Conservation (phyloP, 225 moss, liverwort and hornwort genomes). For the Bryum argenteum region DNA sequence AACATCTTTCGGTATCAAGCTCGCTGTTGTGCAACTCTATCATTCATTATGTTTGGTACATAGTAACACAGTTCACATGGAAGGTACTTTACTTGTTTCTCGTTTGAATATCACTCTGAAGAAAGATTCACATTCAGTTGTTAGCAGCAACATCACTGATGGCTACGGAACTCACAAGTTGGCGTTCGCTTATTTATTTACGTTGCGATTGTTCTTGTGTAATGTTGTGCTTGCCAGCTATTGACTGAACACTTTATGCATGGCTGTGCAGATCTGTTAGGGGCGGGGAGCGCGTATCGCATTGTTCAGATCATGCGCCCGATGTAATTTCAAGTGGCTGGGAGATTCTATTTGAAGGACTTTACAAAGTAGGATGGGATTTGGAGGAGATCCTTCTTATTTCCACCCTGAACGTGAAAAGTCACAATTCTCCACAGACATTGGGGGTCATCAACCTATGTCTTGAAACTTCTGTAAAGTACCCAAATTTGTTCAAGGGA, state of each 20-base stretch:
- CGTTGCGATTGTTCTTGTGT: not conserved
- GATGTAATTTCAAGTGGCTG: conserved; percentile 55
- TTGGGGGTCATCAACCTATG: too few species aligned
- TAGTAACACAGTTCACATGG: not conserved
- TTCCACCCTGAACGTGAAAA: conserved; percentile 42
- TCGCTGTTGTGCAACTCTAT: not conserved
- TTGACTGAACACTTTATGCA: conserved; percentile 8
- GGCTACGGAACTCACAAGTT: too few species aligned
- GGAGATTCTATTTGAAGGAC: conserved; percentile 62
- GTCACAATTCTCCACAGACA: too few species aligned
- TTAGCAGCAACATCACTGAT: too few species aligned
- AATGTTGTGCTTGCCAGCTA: not conserved
- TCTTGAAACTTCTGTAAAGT: too few species aligned
- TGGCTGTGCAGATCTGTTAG: conserved; percentile 62
- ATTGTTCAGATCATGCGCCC: conserved; percentile 84
- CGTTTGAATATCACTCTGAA: not conserved
- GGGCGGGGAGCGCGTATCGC: conserved; percentile 67
- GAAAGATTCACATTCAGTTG: not conserved
- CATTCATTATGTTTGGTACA: not conserved
- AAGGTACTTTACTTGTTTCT: not conserved
- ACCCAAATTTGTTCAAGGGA: too few species aligned
- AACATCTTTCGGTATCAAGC: not conserved
- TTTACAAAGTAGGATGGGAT: conserved; percentile 70
- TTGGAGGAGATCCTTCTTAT: conserved; percentile 68
- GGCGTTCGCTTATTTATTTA: not conserved